Evolutionary conservation across 331 rosid genomes (phyloP), one percentile per base, ranked within the genome.

Genomic region (Telfairia occidentalis): DNA sequence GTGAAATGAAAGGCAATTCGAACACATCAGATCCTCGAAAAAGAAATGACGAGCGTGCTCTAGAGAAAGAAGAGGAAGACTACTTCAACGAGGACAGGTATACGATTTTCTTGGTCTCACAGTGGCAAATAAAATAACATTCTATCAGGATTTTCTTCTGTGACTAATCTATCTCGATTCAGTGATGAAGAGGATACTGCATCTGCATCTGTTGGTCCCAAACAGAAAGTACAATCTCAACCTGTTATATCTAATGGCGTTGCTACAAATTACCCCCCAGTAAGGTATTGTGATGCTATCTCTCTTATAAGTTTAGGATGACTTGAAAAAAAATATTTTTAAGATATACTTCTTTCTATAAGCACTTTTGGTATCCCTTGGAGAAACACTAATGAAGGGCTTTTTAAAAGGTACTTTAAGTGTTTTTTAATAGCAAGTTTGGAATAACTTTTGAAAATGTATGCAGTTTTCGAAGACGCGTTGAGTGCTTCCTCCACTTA

Each of bases 31-130:
- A 89, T 74, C 80, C 87, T 71, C 82, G 96, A 81, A 90, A 88
- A 82, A 79, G 90, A 79, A 84, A 40, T 81, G 98, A 91, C 79
- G 97, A 89, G 79, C 95, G 96, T 61, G 92, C 90, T 82, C 82
- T 85, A 77, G 98, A 91, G 78, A 89, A 86, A 81, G 98, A 91
- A 79, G 97, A 91, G 80, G 98, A 93, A 48, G 94, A 88, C 32
- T 91, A 91, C 81, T 93, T 91, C 69, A 93, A 89, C n/a, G 95
- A 87, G 81, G 97, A 93, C 82, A 90, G 96, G 98, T 93, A 83
- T 38, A 48, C 60, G 54, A 75, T 46, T 12, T 73, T 37, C 15
- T 42, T 46, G 11, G 38, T 29, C 59, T 45, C 29, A 13, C 64
- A 23, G 3, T 32, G 11, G 24, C 69, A 15, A 30, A n/a, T 5